Evolutionary conservation across 805 yeast species (phyloP).

Genomic region (Teunomyces gatunensis): DNA sequence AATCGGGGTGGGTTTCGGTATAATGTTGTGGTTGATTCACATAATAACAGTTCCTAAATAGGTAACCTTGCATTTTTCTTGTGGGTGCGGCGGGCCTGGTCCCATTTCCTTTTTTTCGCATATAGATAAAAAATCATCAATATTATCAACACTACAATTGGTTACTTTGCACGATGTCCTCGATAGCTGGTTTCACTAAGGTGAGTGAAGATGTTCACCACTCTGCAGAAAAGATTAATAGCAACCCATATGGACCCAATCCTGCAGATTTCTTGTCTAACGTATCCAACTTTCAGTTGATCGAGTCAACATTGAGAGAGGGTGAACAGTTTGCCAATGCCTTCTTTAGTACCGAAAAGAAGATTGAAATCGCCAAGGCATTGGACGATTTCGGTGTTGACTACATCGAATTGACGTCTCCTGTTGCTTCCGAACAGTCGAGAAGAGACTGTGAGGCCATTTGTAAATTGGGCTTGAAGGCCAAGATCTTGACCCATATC

Average conservation of each 20-base stretch:
- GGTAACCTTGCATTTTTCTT: neutral
- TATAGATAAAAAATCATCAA: neutral
- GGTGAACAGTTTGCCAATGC: conserved; percentile 99
- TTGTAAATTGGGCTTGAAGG: conserved; percentile 93
- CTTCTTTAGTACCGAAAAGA: conserved; percentile 89
- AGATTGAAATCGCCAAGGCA: conserved; percentile 95
- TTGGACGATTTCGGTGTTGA: conserved; percentile 97
- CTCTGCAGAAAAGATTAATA: conserved; percentile 16
- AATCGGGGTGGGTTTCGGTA: neutral
- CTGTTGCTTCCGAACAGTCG: conserved; percentile 95
- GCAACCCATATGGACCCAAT: conserved; percentile 92
- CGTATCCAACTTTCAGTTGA: conserved; percentile 83
- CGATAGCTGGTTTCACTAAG: conserved; percentile 33
- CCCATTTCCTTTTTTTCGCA: neutral
- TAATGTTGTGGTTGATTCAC: neutral
- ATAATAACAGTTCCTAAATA: neutral
- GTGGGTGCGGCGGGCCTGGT: neutral
- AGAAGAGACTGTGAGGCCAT: conserved; percentile 95
- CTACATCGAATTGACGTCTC: conserved; percentile 95
- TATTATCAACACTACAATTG: neutral
- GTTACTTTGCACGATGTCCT: conserved; percentile 18
- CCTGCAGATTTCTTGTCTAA: conserved; percentile 91
- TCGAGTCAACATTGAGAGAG: conserved; percentile 94
- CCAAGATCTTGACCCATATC: conserved; percentile 93
- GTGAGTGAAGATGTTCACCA: conserved; percentile 34